These are phyloP conservation scores for Rubia tinctorum DNA, from an alignment of 305 asterid species.

Conservation along the genomic window DNA sequence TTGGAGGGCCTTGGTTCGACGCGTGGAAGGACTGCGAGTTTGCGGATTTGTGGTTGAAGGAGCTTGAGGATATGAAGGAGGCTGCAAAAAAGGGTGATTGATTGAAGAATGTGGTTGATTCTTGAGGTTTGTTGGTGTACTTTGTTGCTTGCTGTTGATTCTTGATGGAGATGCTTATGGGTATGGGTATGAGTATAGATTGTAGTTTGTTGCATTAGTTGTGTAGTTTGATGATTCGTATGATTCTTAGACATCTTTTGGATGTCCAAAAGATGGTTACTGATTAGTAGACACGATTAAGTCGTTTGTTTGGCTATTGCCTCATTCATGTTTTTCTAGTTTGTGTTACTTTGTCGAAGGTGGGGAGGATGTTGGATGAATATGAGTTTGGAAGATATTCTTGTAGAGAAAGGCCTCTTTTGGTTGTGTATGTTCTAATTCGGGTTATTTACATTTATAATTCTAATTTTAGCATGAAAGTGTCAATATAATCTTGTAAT, in stretches of 20 bases:
- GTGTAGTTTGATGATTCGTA: too few species aligned
- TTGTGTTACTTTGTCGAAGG: not conserved
- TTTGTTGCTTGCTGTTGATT: not conserved
- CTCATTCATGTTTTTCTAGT: too few species aligned
- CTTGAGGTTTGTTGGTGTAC: not conserved
- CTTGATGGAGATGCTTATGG: not conserved
- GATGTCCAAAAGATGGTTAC: not conserved
- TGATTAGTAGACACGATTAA: too few species aligned
- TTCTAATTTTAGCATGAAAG: not conserved
- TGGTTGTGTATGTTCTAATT: too few species aligned
- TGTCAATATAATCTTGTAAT: too few species aligned
- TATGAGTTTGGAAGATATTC: not conserved
- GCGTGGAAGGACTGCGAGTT: slow-evolving; percentile 92
- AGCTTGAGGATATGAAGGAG: slow-evolving; percentile 36
- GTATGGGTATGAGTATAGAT: too few species aligned
- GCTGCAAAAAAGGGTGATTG: not conserved
- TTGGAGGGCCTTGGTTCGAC: slow-evolving; percentile 97
- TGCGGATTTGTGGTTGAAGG: slow-evolving; percentile 80
- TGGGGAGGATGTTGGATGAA: not conserved
- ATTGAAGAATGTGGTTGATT: not conserved
- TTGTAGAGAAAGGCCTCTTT: not conserved
- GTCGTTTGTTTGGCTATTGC: too few species aligned
- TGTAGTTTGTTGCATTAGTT: too few species aligned
- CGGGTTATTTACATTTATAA: too few species aligned
- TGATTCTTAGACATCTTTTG: not conserved